A percentile compares a stretch with the other conserved stretches of the same genome.
These are phyloP conservation scores for Penicillium corylophilum DNA, from an alignment of 2,329 filamentous ascomycete species.

Conservation along the genomic window DNA sequence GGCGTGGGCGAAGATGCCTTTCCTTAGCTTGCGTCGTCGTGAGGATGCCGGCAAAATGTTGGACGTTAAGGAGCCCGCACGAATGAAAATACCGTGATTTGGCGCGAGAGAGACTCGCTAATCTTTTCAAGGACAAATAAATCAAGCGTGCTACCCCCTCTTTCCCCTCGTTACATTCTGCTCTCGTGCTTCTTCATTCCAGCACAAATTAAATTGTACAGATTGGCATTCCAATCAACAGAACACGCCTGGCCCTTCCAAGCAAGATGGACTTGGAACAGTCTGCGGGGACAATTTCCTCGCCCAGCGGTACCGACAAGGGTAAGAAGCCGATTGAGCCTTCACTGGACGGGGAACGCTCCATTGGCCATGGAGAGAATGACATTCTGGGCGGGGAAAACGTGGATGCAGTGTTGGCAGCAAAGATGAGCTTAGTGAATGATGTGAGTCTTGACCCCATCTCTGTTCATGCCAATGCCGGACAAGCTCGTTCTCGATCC, in stretches of 20 bases:
- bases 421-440: conserved; percentile 42
- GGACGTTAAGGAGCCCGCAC: background rate
- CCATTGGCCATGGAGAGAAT: conserved; percentile 16
- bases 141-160: background rate
- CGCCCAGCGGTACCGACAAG: background rate
- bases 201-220: background rate
- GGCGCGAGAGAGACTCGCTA: background rate
- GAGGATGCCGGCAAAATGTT: background rate
- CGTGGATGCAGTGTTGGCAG: conserved; percentile 40
- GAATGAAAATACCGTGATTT: background rate
- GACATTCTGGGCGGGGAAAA: conserved; percentile 18
- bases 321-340: conserved; percentile 3
- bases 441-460: conserved; percentile 19
- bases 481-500: background rate
- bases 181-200: background rate
- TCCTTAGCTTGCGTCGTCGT: background rate
- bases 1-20: background rate
- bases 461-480: background rate
- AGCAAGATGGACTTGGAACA: conserved; percentile 10
- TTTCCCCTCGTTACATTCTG: background rate
- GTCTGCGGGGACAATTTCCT: background rate
- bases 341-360: conserved; percentile 10
- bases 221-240: background rate
- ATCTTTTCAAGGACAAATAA: background rate
- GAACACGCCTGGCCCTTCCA: background rate